Percentiles rank a stretch among this genome's conserved stretches.
Conservation (phyloP, 495 filamentous ascomycete genomes). For the Penicillium roqueforti region DNA sequence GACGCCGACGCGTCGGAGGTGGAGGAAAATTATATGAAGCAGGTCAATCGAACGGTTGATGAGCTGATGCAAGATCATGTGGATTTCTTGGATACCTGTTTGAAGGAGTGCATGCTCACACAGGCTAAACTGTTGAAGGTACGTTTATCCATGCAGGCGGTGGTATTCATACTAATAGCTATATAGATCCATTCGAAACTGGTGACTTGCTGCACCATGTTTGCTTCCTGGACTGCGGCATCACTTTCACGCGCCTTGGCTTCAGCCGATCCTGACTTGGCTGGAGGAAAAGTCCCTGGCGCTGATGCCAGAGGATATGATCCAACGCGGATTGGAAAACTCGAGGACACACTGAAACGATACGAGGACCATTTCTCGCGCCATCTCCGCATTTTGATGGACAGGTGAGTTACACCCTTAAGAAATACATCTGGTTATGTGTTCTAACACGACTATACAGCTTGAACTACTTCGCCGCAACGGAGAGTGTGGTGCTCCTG, state of each 20-base stretch:
- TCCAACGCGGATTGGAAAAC: conserved; percentile 64
- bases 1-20: conserved; percentile 51
- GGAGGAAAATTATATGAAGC: conserved; percentile 42
- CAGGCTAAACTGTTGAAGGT: conserved; percentile 91
- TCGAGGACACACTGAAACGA: conserved; percentile 77
- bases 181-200: conserved; percentile 89
- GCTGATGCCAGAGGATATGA: conserved; percentile 47
- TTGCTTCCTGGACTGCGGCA: conserved; percentile 78
- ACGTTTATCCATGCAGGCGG: conserved; percentile 25
- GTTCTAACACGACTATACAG: conserved; percentile 21
- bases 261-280: conserved; percentile 69
- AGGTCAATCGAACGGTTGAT: conserved; percentile 81
- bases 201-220: conserved; percentile 87
- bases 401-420: conserved; percentile 48
- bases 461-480: conserved; percentile 93
- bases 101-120: conserved; percentile 98
- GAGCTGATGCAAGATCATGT: conserved; percentile 99
- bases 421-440: background rate
- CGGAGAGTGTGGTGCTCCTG: conserved; percentile 90
- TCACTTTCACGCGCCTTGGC: conserved; percentile 71
- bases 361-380: conserved; percentile 90
- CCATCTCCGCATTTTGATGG: conserved; percentile 86
- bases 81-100: conserved; percentile 93
- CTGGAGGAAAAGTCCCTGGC: conserved; percentile 37
- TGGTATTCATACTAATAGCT: conserved; percentile 19